Percentiles rank a stretch among this genome's conserved stretches.
Conservation (phyloP, 768 basidiomycete species). For the Glaciozyma martinii region DNA sequence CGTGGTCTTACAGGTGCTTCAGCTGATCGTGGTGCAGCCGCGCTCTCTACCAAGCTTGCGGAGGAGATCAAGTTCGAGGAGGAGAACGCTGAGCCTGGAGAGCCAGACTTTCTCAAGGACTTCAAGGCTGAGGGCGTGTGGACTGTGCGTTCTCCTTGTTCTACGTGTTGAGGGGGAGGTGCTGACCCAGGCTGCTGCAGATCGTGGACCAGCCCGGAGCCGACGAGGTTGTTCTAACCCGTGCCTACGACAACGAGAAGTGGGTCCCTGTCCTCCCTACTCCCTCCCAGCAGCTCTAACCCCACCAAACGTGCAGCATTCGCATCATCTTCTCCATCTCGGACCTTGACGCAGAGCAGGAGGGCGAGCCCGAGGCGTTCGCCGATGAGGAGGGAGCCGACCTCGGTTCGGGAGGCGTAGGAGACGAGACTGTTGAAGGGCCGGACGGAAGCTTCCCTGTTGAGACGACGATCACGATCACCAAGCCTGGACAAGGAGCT, state of each 20-base stretch:
- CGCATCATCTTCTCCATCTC: slow-evolving; percentile 87
- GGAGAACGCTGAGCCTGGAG: slow-evolving; percentile 45
- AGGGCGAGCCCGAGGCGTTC: slow-evolving; percentile 34
- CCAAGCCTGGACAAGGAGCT: slow-evolving; percentile 60
- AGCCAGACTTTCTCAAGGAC: slow-evolving; percentile 66
- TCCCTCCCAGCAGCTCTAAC: neutral
- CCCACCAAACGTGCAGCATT: slow-evolving; percentile 49
- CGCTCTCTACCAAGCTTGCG: slow-evolving; percentile 61
- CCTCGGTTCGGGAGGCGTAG: slow-evolving; percentile 34
- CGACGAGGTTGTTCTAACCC: slow-evolving; percentile 72
- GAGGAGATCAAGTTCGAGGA: slow-evolving; percentile 82
- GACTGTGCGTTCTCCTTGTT: slow-evolving; percentile 49
- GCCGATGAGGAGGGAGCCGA: slow-evolving; percentile 38
- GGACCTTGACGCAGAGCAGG: slow-evolving; percentile 55
- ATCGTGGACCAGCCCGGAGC: slow-evolving; percentile 61
- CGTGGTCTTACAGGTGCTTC: no score
- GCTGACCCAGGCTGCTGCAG: slow-evolving; percentile 39
- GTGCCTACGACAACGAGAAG: slow-evolving; percentile 85
- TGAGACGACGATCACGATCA: slow-evolving; percentile 70
- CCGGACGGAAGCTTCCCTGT: slow-evolving; percentile 54
- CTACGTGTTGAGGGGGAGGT: no score
- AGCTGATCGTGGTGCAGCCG: slow-evolving; percentile 35
- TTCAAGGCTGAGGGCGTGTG: slow-evolving; percentile 70
- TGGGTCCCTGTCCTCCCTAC: slow-evolving; percentile 43
- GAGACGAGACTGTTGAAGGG: slow-evolving; percentile 38